Conservation (phyloP, 371 early-diverging fungal species). For the Thermomucor indicae-seudaticae region DNA sequence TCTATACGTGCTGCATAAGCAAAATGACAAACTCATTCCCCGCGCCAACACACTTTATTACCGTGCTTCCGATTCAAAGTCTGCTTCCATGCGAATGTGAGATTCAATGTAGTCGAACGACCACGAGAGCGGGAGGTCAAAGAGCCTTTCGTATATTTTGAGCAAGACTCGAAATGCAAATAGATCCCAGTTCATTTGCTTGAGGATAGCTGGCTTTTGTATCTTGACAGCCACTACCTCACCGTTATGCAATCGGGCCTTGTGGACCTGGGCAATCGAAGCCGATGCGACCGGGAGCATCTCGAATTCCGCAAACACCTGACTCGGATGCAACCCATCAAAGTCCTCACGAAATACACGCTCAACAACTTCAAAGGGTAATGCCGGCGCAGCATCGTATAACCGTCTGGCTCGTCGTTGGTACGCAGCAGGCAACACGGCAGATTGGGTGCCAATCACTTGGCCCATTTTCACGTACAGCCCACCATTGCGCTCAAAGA, state of each 20-base stretch:
- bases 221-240: constrained; percentile 87
- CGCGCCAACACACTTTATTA: constrained; percentile 3
- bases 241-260: constrained; percentile 71
- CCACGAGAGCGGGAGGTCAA: constrained; percentile 86
- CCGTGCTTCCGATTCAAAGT: constrained; percentile 71
- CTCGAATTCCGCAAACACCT: constrained; percentile 73
- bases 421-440: constrained; percentile 77
- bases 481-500: constrained; percentile 82
- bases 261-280: constrained; percentile 93
- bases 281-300: constrained; percentile 79
- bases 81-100: constrained; percentile 82
- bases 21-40: background rate
- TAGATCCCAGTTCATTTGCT: constrained; percentile 85
- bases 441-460: constrained; percentile 78
- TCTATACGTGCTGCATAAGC: constrained; percentile 9
- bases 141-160: constrained; percentile 63
- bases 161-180: constrained; percentile 61
- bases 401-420: constrained; percentile 63
- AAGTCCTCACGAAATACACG: constrained; percentile 71
- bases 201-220: constrained; percentile 83
- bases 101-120: constrained; percentile 70
- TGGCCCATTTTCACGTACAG: constrained; percentile 91
- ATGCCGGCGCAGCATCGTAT: constrained; percentile 82
- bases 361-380: constrained; percentile 62
- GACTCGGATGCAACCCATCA: constrained; percentile 46